Evolutionary conservation across 106 monocot species (phyloP).

Genomic region (Dioscorea zingiberensis): DNA sequence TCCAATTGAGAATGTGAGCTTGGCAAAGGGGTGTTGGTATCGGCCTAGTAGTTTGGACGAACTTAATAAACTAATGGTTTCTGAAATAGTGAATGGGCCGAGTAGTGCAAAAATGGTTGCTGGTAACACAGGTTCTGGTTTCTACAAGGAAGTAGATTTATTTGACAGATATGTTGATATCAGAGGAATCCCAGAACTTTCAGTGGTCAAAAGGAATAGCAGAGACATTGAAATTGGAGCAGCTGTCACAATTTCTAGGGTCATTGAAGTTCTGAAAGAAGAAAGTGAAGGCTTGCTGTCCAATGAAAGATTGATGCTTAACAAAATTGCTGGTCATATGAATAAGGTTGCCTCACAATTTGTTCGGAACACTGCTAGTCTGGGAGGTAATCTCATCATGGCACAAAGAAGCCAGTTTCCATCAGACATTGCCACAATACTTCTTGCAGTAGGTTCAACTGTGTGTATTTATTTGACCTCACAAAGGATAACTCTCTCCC

Average conservation of each 20-base stretch:
- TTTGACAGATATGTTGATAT: slow-evolving; percentile 63
- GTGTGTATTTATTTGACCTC: slow-evolving; percentile 32
- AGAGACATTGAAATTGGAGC: slow-evolving; percentile 58
- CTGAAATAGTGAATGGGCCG: not conserved
- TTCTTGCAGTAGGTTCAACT: slow-evolving; percentile 58
- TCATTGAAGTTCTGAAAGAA: slow-evolving; percentile 50
- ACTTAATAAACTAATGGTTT: slow-evolving; percentile 26
- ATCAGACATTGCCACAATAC: slow-evolving; percentile 79
- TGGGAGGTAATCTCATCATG: slow-evolving; percentile 84
- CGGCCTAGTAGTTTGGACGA: slow-evolving; percentile 36
- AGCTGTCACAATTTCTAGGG: slow-evolving; percentile 60
- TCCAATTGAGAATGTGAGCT: not conserved
- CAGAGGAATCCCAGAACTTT: slow-evolving; percentile 52
- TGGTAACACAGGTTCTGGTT: slow-evolving; percentile 63
- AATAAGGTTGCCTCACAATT: slow-evolving; percentile 61
- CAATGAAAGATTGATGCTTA: slow-evolving; percentile 23
- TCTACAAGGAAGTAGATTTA: slow-evolving; percentile 50
- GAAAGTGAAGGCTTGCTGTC: not conserved
- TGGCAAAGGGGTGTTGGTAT: slow-evolving; percentile 26
- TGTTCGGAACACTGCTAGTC: slow-evolving; percentile 73
- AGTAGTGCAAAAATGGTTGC: slow-evolving; percentile 44
- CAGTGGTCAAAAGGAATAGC: slow-evolving; percentile 20
- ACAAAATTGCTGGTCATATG: slow-evolving; percentile 73
- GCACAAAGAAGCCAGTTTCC: slow-evolving; percentile 70
- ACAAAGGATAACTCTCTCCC: slow-evolving; percentile 23